Conservation (phyloP, 2,329 filamentous ascomycete species). For the Beauveria medogensis region DNA sequence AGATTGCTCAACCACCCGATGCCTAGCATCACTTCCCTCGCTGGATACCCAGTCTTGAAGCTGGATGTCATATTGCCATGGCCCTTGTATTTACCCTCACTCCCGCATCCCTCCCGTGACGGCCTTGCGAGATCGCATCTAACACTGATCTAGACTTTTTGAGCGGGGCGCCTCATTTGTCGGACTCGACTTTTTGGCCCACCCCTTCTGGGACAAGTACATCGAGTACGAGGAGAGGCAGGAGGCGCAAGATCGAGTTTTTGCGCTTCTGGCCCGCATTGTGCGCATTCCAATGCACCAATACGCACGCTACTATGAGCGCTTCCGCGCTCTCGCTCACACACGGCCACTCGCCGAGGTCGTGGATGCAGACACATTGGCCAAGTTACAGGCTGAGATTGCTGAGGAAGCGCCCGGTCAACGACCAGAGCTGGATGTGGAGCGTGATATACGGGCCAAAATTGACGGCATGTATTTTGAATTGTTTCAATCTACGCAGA, state of each 20-base stretch:
- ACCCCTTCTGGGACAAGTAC: constrained; percentile 99
- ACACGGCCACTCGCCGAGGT: constrained; percentile 65
- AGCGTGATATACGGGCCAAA: constrained; percentile 71
- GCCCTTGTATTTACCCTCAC: constrained; percentile 18
- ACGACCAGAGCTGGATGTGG: constrained; percentile 68
- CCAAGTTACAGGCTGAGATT: constrained; percentile 63
- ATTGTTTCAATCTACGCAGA: constrained; percentile 71
- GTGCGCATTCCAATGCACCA: constrained; percentile 92
- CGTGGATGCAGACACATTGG: constrained; percentile 58
- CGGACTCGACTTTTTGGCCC: constrained; percentile 85
- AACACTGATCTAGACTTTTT: constrained; percentile 62
- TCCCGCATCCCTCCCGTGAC: constrained; percentile 9
- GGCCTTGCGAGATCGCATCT: constrained; percentile 16
- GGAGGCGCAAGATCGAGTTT: constrained; percentile 76
- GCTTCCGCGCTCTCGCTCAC: constrained; percentile 71
- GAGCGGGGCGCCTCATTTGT: constrained; percentile 80
- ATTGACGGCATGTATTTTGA: constrained; percentile 77
- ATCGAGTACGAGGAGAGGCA: constrained; percentile 92
- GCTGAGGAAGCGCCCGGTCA: constrained; percentile 52
- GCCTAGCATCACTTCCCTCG: constrained; percentile 8
- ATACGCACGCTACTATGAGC: constrained; percentile 90
- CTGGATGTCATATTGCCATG: constrained; percentile 10
- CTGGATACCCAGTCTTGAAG: background rate
- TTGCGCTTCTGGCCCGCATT: constrained; percentile 72
- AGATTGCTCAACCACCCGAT: constrained; percentile 10